Percentiles rank a stretch among this genome's conserved stretches.
Conservation (phyloP, 768 basidiomycete genomes). For the Suillus lakei region DNA sequence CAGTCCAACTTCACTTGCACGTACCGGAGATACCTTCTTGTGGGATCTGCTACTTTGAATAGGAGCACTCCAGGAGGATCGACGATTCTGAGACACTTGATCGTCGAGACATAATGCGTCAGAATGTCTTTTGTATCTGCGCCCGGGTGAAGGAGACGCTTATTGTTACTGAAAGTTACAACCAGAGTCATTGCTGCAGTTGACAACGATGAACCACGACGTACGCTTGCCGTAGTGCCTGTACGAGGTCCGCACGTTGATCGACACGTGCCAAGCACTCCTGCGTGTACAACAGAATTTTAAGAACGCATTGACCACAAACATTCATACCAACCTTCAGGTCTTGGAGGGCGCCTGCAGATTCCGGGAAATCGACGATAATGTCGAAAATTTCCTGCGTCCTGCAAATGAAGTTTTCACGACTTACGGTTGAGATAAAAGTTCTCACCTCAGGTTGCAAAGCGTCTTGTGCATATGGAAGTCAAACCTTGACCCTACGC, state of each 20-base stretch:
- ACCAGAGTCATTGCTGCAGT: slow-evolving; percentile 9
- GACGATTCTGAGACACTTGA: slow-evolving; percentile 86
- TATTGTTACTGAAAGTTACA: slow-evolving; percentile 62
- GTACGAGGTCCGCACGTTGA: slow-evolving; percentile 76
- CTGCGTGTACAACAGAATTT: slow-evolving; percentile 34
- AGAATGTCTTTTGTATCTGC: slow-evolving; percentile 93
- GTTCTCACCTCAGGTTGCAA: slow-evolving; percentile 76
- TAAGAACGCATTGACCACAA: background rate
- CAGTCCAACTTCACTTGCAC: slow-evolving; percentile 13
- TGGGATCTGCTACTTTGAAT: slow-evolving; percentile 93
- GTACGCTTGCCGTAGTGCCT: slow-evolving; percentile 79
- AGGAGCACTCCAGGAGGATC: slow-evolving; percentile 93
- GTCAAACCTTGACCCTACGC: slow-evolving; percentile 84
- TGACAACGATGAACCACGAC: background rate
- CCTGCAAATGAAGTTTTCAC: slow-evolving; percentile 35
- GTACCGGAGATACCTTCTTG: slow-evolving; percentile 86
- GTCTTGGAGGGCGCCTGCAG: slow-evolving; percentile 82
- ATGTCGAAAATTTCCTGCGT: slow-evolving; percentile 93
- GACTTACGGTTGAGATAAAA: background rate
- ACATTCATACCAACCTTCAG: slow-evolving; percentile 58
- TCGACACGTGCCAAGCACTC: slow-evolving; percentile 84
- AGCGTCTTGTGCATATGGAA: slow-evolving; percentile 93
- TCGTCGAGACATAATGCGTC: slow-evolving; percentile 88
- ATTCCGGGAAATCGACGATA: slow-evolving; percentile 93
- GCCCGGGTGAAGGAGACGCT: slow-evolving; percentile 92